These are phyloP conservation scores for Ganoderma meredithae DNA, from an alignment of 1,284 basidiomycete species.

Conservation along the genomic window DNA sequence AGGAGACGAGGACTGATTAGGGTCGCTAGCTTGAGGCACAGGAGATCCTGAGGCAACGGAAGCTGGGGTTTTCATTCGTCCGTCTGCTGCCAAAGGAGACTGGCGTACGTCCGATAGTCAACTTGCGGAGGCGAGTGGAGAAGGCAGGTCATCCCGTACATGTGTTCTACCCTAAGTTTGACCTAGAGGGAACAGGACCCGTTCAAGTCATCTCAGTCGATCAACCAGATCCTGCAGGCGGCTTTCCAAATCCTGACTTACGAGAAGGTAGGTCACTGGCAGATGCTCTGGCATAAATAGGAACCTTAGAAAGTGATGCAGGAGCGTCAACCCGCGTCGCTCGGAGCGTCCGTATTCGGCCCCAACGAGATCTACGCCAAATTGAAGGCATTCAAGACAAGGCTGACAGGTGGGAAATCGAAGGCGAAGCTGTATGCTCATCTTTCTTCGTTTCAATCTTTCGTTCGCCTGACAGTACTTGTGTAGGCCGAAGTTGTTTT, in stretches of 20 bases:
- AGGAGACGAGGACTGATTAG: neutral
- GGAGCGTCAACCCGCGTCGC: slow-evolving; percentile 66
- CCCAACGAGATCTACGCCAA: slow-evolving; percentile 82
- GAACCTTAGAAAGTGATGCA: slow-evolving; percentile 39
- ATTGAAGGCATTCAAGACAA: slow-evolving; percentile 75
- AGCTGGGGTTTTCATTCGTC: slow-evolving; percentile 85
- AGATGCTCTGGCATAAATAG: neutral
- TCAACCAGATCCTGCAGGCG: slow-evolving; percentile 87
- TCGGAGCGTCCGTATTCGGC: slow-evolving; percentile 87
- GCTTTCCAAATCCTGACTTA: slow-evolving; percentile 88
- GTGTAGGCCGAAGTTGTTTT: slow-evolving; percentile 84
- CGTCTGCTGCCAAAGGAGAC: slow-evolving; percentile 93
- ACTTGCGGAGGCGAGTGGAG: slow-evolving; percentile 72
- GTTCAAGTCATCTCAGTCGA: slow-evolving; percentile 56
- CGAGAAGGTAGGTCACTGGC: slow-evolving; percentile 68
- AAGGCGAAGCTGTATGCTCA: slow-evolving; percentile 58
- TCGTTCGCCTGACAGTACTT: neutral
- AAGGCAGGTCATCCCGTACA: slow-evolving; percentile 37
- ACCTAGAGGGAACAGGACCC: slow-evolving; percentile 1
- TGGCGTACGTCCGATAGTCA: slow-evolving; percentile 95
- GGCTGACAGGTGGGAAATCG: slow-evolving; percentile 50
- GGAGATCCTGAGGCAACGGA: slow-evolving; percentile 71
- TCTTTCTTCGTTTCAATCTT: neutral
- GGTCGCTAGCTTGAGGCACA: slow-evolving; percentile 62
- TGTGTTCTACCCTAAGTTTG: neutral